Evolutionary conservation across 1,139 yeast species (phyloP), one percentile per base, ranked within the genome.

Genomic region (Petasospora fabianii): DNA sequence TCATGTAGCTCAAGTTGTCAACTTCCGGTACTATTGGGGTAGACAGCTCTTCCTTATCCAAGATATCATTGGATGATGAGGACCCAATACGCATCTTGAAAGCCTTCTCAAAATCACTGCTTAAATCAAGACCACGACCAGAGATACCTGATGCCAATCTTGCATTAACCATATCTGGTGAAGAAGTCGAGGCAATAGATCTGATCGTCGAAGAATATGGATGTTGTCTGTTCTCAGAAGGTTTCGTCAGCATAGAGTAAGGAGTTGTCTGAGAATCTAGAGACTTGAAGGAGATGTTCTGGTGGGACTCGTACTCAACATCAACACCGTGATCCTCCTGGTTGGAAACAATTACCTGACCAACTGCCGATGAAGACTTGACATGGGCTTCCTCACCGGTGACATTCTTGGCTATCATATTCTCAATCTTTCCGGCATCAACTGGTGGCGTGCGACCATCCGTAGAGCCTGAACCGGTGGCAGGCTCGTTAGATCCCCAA

Each of bases 81-180:
- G 21, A 28, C 17, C 24, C 16, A 36, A 37, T 19, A 21, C 28
- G 34, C 27, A 13, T 26, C 21, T 33, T 30, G 28, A 64, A 45
- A n/a, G 63, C 56, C 32, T 50, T 54, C 26, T 65, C 68, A 46
- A 67, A 61, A 37, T 66, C 70, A 24, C 56, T 55, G 27, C 54
- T 56, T 32, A 67, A 46, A 39, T 67, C 72, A 30, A 66, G 71
- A 18, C 59, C 54, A 16, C 67, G 58, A 10, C 66, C 66, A 12
- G 62, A 56, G 6, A 68, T 68, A 14, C 64, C 62, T 32, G 61
- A 26, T 13, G 13, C 28, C 28, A 26, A 26, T 13, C 28, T 26
- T 10, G n/a, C 15, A 9, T n/a, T n/a, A 15, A 13, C 14, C 6
- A n/a, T 16, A 26, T 73, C 19, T 56, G 59, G 12, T 16, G 21